Evolutionary conservation across 306 rosid genomes (phyloP).

Genomic region (Aeschynomene evenia): DNA sequence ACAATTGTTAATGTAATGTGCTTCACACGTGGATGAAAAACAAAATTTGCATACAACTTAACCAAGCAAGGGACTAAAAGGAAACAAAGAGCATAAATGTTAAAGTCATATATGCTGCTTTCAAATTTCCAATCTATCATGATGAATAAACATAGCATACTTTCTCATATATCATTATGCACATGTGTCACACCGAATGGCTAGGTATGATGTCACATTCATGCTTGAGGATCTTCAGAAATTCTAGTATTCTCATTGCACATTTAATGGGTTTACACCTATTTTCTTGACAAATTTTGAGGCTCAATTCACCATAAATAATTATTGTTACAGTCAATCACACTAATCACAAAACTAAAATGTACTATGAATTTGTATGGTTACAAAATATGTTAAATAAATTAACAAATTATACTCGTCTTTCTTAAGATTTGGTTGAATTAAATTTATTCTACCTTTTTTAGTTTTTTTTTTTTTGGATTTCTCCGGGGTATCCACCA

Average conservation of each 20-base stretch:
- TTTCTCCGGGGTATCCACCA: no score
- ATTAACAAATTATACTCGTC: no score
- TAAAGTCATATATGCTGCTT: neutral
- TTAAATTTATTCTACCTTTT: no score
- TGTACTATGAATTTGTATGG: conserved; percentile 21
- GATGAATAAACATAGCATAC: neutral
- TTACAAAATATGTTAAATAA: no score
- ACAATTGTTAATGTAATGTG: neutral
- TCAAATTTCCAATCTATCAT: conserved; percentile 12
- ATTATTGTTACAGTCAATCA: conserved; percentile 25
- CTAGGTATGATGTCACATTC: conserved; percentile 24
- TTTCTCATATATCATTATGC: conserved; percentile 28
- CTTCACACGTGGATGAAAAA: neutral
- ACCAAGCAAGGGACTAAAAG: neutral
- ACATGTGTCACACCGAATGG: conserved; percentile 25
- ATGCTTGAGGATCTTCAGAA: conserved; percentile 13
- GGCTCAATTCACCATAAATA: conserved; percentile 16
- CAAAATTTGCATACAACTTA: neutral
- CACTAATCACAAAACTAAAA: neutral
- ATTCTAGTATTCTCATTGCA: conserved; percentile 3
- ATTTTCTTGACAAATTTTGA: conserved; percentile 41
- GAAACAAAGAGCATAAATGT: neutral
- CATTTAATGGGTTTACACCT: conserved; percentile 47
- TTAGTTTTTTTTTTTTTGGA: no score
- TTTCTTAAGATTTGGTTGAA: no score